Evolutionary conservation across 2,329 filamentous ascomycete genomes (phyloP).

Genomic region (Botryotinia narcissicola): DNA sequence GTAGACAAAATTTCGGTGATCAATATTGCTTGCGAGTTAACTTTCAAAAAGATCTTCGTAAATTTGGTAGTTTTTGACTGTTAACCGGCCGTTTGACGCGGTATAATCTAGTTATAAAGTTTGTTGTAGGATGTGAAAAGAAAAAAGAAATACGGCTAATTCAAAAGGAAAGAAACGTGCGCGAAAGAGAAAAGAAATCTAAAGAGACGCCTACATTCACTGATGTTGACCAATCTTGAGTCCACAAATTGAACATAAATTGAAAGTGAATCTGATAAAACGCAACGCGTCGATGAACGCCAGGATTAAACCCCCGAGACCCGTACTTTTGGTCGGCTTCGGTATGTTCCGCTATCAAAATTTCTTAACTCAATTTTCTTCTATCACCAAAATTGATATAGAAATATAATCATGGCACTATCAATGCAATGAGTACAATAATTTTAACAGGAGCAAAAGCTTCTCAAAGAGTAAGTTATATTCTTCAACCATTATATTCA

Average conservation of each 20-base stretch:
- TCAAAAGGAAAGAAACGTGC: not conserved
- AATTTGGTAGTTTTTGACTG: not conserved
- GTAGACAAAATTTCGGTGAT: not conserved
- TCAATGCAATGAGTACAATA: conserved; percentile 31
- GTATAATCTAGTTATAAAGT: not conserved
- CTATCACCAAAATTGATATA: not conserved
- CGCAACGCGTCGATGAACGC: conserved; percentile 11
- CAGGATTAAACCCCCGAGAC: conserved; percentile 10
- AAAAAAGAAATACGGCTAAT: not conserved
- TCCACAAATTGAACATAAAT: not conserved
- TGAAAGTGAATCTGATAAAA: conserved; percentile 2
- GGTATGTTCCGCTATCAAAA: conserved; percentile 12
- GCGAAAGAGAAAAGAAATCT: not conserved
- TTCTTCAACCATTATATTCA: conserved; percentile 16
- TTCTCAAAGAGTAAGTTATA: conserved; percentile 18
- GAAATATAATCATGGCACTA: conserved; percentile 1
- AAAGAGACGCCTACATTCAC: not conserved
- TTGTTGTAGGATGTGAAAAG: not conserved
- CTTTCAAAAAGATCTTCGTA: not conserved
- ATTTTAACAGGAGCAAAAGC: conserved; percentile 23
- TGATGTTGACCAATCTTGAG: not conserved
- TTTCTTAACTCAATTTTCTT: conserved; percentile 7
- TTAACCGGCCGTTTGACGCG: not conserved
- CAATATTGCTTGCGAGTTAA: not conserved
- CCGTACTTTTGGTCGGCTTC: not conserved